Evolutionary conservation across 768 basidiomycete species (phyloP).

Genomic region (Mycena rebaudengoi): DNA sequence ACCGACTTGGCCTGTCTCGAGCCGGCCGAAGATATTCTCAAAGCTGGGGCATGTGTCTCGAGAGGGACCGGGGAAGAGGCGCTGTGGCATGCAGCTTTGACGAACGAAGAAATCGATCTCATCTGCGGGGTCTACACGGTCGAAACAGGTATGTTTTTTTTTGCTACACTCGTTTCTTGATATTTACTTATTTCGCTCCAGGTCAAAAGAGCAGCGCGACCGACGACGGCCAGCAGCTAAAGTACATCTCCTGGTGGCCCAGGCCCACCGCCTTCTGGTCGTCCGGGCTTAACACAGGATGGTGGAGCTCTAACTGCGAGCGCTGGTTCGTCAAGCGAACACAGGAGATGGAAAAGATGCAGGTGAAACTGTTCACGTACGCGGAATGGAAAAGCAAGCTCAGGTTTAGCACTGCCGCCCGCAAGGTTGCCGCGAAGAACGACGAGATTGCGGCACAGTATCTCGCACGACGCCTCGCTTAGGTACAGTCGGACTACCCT

Average conservation of each 20-base stretch:
- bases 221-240: not conserved
- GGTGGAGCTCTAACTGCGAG: constrained; percentile 16
- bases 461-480: too few relatives aligned
- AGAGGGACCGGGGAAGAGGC: not conserved
- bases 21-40: not conserved
- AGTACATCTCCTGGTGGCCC: constrained; percentile 11
- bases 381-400: not conserved
- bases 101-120: not conserved
- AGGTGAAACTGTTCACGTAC: not conserved
- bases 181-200: not conserved
- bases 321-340: not conserved
- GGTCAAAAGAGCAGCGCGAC: not conserved
- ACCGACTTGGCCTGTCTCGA: not conserved
- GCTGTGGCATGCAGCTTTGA: constrained; percentile 8
- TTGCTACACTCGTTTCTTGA: not conserved
- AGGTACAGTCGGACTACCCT: too few relatives aligned
- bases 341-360: not conserved
- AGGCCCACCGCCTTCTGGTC: not conserved
- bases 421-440: not conserved
- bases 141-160: not conserved
- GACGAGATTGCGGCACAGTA: not conserved
- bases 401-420: not conserved
- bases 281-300: constrained; percentile 8
- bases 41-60: not conserved
- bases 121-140: constrained; percentile 15